Base-by-base conservation (phyloP, 306 rosid genomes). In the Fragaria nilgerrensis region DNA sequence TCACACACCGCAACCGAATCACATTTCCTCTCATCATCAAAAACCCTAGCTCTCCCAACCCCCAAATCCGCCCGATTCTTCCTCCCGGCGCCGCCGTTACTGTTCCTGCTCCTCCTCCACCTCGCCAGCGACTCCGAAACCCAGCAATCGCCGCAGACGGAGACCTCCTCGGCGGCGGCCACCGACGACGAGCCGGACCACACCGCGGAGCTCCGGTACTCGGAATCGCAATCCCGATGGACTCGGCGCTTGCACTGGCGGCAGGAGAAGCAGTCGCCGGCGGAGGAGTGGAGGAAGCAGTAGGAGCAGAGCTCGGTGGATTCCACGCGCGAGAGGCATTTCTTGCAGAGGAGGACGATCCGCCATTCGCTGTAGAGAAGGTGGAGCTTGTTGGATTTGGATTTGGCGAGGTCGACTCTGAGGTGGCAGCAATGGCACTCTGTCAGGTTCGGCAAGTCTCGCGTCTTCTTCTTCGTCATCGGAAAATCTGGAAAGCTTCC, bases 281-380 rank as follows among this genome's bases (percentile, higher is more conserved):
- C 85, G 17, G 74, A 32, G 52, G 82, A 70, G 10, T 86, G n/a
- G 68, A 0, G 17, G 73, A 90, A 90, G 80, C 96, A 90, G 81
- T 87, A 92, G 32, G 96, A 86, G 86, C 97, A 90, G 77, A 88
- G 86, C 84, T 75, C 75, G 43, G 92, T 87, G 41, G 96, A 87
- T 76, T 88, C 75, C 1, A 92, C 79, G 34, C 81, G 79, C 36
- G 79, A 44, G 52, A 85, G 83, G 70, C 97, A 92, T 63, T 86
- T 88, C 27, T 74, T 90, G 68, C 97, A 90, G 44, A 92, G 88
- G 55, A 92, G 93, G 83, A 92, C 93, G 29, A 92, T 70, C 14
- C 96, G 92, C 96, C 97, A 90, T 73, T 92, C 92, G 77, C 97
- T 92, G 84, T 82, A 86, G 37, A 92, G 88, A 62, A 84, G 63